Evolutionary conservation across 495 filamentous ascomycete genomes (phyloP).

Genomic region (Astrocystis sublimbata): DNA sequence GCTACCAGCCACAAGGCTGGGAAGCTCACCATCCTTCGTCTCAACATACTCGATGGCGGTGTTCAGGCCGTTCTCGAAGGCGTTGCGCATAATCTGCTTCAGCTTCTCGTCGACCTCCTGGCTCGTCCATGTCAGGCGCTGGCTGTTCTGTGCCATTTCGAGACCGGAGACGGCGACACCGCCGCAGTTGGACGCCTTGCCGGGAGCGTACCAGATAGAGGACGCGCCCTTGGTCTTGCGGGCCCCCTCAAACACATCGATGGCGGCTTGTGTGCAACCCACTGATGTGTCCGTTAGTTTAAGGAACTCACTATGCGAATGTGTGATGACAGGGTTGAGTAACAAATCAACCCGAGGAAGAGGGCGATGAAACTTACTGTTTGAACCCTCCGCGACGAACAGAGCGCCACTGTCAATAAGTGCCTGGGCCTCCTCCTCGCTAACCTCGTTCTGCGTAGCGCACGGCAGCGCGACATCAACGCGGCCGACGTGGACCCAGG

Average conservation of each 20-base stretch:
- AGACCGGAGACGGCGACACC: conserved; percentile 97
- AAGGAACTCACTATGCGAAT: neutral
- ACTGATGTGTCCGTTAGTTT: conserved; percentile 37
- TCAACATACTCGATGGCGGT: conserved; percentile 88
- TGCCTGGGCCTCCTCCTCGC: conserved; percentile 79
- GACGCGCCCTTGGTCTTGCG: conserved; percentile 65
- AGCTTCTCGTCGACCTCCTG: conserved; percentile 93
- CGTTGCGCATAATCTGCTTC: conserved; percentile 90
- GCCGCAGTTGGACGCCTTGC: conserved; percentile 95
- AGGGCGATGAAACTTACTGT: conserved; percentile 49
- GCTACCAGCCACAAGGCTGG: conserved; percentile 84
- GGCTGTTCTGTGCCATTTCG: conserved; percentile 98
- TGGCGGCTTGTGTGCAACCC: conserved; percentile 95
- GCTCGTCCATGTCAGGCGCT: conserved; percentile 76
- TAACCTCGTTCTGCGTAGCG: conserved; percentile 97
- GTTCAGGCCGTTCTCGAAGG: conserved; percentile 87
- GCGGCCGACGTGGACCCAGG: conserved; percentile 85
- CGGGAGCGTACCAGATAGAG: conserved; percentile 94
- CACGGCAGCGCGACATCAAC: conserved; percentile 90
- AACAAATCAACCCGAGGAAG: neutral
- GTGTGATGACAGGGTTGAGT: neutral
- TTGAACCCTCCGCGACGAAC: conserved; percentile 95
- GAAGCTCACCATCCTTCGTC: conserved; percentile 75
- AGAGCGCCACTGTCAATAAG: conserved; percentile 74
- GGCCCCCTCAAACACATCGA: conserved; percentile 86